A percentile compares a stretch with the other conserved stretches of the same genome.
phyloP scores from a whole-genome alignment of 805 yeast species.

The Saccharomyces mikatae region DNA sequence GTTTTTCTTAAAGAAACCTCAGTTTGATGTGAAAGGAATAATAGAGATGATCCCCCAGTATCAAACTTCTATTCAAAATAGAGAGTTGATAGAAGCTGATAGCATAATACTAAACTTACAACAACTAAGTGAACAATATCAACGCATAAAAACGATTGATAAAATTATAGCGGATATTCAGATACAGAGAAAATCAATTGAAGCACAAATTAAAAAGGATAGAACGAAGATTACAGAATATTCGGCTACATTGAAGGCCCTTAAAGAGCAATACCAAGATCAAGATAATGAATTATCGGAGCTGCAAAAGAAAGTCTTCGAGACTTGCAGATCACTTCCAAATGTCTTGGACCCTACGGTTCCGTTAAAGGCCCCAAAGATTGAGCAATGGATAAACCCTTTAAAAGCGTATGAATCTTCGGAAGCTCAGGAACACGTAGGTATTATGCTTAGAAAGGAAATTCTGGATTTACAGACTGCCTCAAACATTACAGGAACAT shows the following conservation, averaged over 20 bases:
- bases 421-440: constrained; percentile 48
- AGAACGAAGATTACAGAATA: constrained; percentile 11
- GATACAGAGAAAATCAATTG: constrained; percentile 24
- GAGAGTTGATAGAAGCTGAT: constrained; percentile 22
- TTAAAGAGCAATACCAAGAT: constrained; percentile 24
- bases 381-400: constrained; percentile 47
- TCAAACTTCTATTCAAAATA: constrained; percentile 19
- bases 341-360: constrained; percentile 49
- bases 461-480: constrained; percentile 68
- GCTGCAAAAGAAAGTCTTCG: constrained; percentile 33
- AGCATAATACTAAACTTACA: constrained; percentile 21
- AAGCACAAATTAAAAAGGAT: constrained; percentile 19
- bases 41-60: constrained; percentile 13
- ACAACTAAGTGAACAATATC: constrained; percentile 23
- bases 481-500: constrained; percentile 63
- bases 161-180: constrained; percentile 24
- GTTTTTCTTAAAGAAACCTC: constrained; percentile 18
- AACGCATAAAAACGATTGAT: constrained; percentile 14
- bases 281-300: constrained; percentile 10
- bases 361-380: constrained; percentile 33
- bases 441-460: constrained; percentile 58
- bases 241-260: constrained; percentile 11
- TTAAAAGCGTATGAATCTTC: constrained; percentile 21
- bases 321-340: constrained; percentile 49
- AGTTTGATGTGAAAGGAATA: constrained; percentile 22